Percentiles rank a stretch among this genome's conserved stretches.
phyloP scores from a whole-genome alignment of 2,329 filamentous ascomycete species.

The Xylaria sp. region DNA sequence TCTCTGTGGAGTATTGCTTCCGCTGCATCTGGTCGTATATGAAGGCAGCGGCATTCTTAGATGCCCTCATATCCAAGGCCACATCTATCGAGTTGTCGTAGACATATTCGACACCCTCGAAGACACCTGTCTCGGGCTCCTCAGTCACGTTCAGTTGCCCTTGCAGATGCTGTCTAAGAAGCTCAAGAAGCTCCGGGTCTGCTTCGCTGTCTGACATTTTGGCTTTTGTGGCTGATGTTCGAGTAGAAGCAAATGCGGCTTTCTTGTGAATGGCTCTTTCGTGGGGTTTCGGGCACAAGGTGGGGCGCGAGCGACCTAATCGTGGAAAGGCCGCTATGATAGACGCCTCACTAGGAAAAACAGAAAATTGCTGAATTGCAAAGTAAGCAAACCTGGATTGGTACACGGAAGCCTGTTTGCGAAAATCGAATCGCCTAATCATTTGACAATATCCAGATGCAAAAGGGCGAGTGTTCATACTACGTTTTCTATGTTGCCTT shows the following conservation, averaged over 20 bases:
- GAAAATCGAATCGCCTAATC: slow-evolving; percentile 12
- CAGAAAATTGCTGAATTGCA: not conserved
- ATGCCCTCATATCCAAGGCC: slow-evolving; percentile 83
- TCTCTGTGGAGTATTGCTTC: slow-evolving; percentile 83
- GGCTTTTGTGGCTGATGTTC: slow-evolving; percentile 2
- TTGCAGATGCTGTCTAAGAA: slow-evolving; percentile 82
- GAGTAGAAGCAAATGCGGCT: not conserved
- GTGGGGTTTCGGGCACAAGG: slow-evolving; percentile 21
- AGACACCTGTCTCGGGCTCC: slow-evolving; percentile 81
- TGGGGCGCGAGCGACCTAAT: slow-evolving; percentile 20
- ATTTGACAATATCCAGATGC: slow-evolving; percentile 1
- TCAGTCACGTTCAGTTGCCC: slow-evolving; percentile 65
- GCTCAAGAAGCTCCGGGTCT: slow-evolving; percentile 85
- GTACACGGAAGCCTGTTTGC: not conserved
- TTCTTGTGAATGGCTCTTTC: slow-evolving; percentile 14
- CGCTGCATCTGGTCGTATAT: slow-evolving; percentile 87
- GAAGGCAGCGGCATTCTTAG: slow-evolving; percentile 81
- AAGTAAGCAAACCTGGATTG: not conserved
- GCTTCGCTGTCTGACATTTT: slow-evolving; percentile 91
- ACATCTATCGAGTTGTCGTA: slow-evolving; percentile 95
- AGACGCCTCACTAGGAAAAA: not conserved
- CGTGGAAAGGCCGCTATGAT: not conserved
- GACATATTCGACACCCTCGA: slow-evolving; percentile 84
- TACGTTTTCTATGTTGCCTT: not conserved
- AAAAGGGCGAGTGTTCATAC: not conserved